Evolutionary conservation across 169 alveolate genomes (phyloP).

Genomic region (Cryptosporidium xiaoi): DNA sequence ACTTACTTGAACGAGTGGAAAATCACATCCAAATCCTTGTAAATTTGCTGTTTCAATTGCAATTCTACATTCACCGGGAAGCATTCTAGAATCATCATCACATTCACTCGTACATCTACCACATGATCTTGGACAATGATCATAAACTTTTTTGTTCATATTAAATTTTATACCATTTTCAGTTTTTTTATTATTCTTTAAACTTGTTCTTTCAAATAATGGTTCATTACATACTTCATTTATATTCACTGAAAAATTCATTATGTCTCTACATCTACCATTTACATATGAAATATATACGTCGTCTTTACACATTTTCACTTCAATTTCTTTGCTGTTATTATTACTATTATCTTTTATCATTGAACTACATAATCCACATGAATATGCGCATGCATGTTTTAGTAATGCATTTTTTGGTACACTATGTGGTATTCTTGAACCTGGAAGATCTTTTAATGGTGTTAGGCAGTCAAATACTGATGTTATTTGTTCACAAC

Average conservation of each 20-base stretch:
- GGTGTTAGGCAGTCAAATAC: slow-evolving; percentile 46
- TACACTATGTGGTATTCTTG: slow-evolving; percentile 31
- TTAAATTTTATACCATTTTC: background rate
- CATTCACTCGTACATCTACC: slow-evolving; percentile 67
- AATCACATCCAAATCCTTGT: slow-evolving; percentile 57
- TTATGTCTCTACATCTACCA: slow-evolving; percentile 47
- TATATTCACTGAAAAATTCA: slow-evolving; percentile 29
- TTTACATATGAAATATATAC: slow-evolving; percentile 13
- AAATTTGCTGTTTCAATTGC: slow-evolving; percentile 61
- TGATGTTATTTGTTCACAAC: slow-evolving; percentile 38
- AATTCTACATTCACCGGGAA: slow-evolving; percentile 52
- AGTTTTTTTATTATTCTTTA: background rate
- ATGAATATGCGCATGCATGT: slow-evolving; percentile 60
- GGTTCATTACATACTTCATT: slow-evolving; percentile 45
- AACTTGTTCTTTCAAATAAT: slow-evolving; percentile 20
- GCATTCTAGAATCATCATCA: slow-evolving; percentile 47
- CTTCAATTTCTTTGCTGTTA: background rate
- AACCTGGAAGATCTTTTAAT: slow-evolving; percentile 47
- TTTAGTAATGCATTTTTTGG: slow-evolving; percentile 28
- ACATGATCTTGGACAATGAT: slow-evolving; percentile 64
- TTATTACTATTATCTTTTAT: background rate
- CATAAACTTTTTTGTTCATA: slow-evolving; percentile 38
- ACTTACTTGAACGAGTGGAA: slow-evolving; percentile 54
- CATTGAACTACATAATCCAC: slow-evolving; percentile 33
- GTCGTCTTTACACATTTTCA: slow-evolving; percentile 21